Evolutionary conservation across 352 stramenopile species (phyloP).

Genomic region (Phytopythium aichiense): DNA sequence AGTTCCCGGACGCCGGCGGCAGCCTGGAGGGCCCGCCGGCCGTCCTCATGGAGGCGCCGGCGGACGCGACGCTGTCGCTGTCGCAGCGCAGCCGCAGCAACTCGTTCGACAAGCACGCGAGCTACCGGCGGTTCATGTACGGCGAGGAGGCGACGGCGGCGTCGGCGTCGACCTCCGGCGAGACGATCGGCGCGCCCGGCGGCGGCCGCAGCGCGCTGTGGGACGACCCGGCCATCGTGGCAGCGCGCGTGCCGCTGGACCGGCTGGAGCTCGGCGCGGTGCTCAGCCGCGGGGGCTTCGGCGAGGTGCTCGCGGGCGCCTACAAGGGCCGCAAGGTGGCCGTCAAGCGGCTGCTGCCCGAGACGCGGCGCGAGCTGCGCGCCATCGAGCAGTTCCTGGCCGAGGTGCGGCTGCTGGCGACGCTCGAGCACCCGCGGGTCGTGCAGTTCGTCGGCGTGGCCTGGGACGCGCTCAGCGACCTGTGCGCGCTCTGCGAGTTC

Average conservation of each 20-base stretch:
- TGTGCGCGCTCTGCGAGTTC: conserved; percentile 33
- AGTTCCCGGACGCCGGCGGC: background rate
- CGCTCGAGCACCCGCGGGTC: conserved; percentile 31
- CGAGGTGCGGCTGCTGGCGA: conserved; percentile 23
- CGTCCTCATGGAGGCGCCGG: background rate
- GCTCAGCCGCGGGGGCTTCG: conserved; percentile 44
- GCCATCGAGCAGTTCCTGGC: conserved; percentile 47
- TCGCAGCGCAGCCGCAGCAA: conserved; percentile 16
- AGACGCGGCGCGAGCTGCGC: conserved; percentile 32
- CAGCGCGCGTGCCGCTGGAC: conserved; percentile 44
- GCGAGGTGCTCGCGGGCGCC: conserved; percentile 34
- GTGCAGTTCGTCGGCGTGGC: conserved; percentile 36
- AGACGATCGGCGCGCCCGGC: conserved; percentile 14
- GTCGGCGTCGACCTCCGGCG: background rate
- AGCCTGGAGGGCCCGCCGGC: background rate
- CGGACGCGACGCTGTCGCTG: conserved; percentile 12
- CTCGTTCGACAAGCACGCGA: conserved; percentile 21
- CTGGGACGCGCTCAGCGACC: conserved; percentile 25
- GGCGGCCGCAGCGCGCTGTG: conserved; percentile 30
- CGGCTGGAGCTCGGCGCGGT: conserved; percentile 24
- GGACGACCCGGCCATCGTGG: conserved; percentile 42
- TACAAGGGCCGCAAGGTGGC: conserved; percentile 37
- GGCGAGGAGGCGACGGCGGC: conserved; percentile 14
- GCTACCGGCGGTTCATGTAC: conserved; percentile 22
- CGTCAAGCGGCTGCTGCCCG: conserved; percentile 44